Percentiles rank a stretch among this genome's conserved stretches.
Evolutionary conservation across 257 asterid species (phyloP).

Genomic region (Jacaranda mimosifolia): DNA sequence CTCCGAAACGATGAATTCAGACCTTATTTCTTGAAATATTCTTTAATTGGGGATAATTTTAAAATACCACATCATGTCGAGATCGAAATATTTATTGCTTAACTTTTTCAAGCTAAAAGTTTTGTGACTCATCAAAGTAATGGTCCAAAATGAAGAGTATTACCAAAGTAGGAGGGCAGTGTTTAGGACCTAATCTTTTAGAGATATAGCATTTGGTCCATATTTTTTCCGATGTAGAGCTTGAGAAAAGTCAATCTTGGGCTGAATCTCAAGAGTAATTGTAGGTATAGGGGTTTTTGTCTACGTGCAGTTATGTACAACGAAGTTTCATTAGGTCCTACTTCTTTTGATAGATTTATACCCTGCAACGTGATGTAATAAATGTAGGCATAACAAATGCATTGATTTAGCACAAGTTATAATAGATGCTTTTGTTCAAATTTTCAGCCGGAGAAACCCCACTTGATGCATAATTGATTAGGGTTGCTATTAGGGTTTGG

Average conservation of each 20-base stretch:
- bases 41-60: too few relatives aligned
- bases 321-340: neutral
- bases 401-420: conserved; percentile 29
- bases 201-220: conserved; percentile 19
- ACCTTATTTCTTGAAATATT: too few relatives aligned
- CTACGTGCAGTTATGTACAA: conserved; percentile 6
- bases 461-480: conserved; percentile 9
- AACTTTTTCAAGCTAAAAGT: neutral
- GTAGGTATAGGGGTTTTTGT: neutral
- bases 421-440: neutral
- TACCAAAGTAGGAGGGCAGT: neutral
- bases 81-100: conserved; percentile 5
- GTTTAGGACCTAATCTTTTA: neutral
- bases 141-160: conserved; percentile 26
- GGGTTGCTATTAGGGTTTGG: conserved; percentile 28
- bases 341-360: neutral
- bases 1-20: too few relatives aligned
- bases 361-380: conserved; percentile 21
- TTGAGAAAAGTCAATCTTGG: conserved; percentile 27
- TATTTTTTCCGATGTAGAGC: neutral
- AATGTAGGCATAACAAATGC: conserved; percentile 18
- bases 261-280: neutral
- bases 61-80: too few relatives aligned
- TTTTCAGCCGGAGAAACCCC: neutral
- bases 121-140: neutral